A percentile compares a stretch with the other conserved stretches of the same genome.
Conservation (phyloP, 192 early-diverging fungal species). For the Coemansia nantahalensis region DNA sequence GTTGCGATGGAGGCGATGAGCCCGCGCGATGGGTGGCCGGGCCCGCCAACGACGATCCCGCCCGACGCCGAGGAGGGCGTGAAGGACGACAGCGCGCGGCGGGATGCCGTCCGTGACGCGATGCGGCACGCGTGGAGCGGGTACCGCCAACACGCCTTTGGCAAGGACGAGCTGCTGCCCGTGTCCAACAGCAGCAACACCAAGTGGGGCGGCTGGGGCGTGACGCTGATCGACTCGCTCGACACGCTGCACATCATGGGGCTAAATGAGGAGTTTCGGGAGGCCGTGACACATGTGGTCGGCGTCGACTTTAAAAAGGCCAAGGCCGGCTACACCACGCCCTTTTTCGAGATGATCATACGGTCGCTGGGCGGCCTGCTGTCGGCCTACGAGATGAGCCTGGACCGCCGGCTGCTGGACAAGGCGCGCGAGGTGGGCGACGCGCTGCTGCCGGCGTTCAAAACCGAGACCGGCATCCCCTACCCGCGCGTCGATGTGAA, state of each 20-base stretch:
- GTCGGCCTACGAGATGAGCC: slow-evolving; percentile 79
- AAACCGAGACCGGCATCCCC: slow-evolving; percentile 71
- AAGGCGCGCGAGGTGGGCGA: slow-evolving; percentile 72
- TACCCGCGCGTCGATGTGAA: slow-evolving; percentile 60
- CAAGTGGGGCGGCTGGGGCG: slow-evolving; percentile 54
- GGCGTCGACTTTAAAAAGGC: slow-evolving; percentile 58
- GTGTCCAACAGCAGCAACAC: slow-evolving; percentile 41
- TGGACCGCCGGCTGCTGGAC: slow-evolving; percentile 62
- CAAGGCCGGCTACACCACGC: slow-evolving; percentile 45
- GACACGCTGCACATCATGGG: slow-evolving; percentile 89
- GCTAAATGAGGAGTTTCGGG: slow-evolving; percentile 72
- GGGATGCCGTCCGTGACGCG: slow-evolving; percentile 34
- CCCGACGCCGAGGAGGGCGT: slow-evolving; percentile 18
- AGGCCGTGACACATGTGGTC: slow-evolving; percentile 65
- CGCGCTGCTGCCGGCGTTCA: slow-evolving; percentile 69
- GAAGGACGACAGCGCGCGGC: slow-evolving; percentile 25
- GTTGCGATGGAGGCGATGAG: slow-evolving; percentile 26
- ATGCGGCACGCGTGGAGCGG: slow-evolving; percentile 53
- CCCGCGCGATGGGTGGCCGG: slow-evolving; percentile 37
- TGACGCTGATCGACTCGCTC: slow-evolving; percentile 81
- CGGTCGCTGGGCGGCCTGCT: slow-evolving; percentile 79
- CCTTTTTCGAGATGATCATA: slow-evolving; percentile 85
- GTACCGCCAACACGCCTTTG: slow-evolving; percentile 46
- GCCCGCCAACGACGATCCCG: slow-evolving; percentile 29
- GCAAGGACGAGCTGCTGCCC: slow-evolving; percentile 49